A percentile compares a stretch with the other conserved stretches of the same genome.
Conservation (phyloP, 306 rosid species). For the Fragaria vesca region DNA sequence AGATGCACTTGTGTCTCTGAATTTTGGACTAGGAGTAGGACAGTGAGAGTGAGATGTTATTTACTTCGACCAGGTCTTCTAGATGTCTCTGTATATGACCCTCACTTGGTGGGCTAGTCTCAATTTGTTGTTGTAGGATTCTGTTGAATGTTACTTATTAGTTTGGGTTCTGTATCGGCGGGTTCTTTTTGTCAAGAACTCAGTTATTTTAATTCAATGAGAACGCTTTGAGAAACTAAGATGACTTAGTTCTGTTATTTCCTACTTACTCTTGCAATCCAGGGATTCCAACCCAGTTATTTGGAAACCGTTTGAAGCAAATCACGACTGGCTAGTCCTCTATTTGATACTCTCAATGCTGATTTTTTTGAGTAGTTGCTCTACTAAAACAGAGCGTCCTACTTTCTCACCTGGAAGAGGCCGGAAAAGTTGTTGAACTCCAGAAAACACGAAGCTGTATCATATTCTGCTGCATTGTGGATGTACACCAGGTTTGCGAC, state of each 20-base stretch:
- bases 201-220: not conserved
- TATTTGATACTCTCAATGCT: not conserved
- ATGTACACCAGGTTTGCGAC: not conserved
- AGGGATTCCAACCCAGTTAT: not conserved
- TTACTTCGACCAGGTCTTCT: not conserved
- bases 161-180: not conserved
- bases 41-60: not conserved
- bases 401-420: not conserved
- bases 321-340: not conserved
- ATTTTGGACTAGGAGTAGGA: not conserved
- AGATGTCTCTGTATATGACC: not conserved
- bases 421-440: not conserved
- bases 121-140: not conserved
- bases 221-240: not conserved
- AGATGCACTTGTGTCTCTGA: constrained; percentile 12
- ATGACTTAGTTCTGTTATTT: not conserved
- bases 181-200: not conserved
- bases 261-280: not conserved
- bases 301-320: not conserved
- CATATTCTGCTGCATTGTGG: not conserved
- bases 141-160: not conserved
- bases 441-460: not conserved
- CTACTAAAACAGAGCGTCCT: not conserved
- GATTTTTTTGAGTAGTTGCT: not conserved
- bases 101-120: not conserved